phyloP scores from a whole-genome alignment of 2,329 filamentous ascomycete species.

The Elsinoe fawcettii region DNA sequence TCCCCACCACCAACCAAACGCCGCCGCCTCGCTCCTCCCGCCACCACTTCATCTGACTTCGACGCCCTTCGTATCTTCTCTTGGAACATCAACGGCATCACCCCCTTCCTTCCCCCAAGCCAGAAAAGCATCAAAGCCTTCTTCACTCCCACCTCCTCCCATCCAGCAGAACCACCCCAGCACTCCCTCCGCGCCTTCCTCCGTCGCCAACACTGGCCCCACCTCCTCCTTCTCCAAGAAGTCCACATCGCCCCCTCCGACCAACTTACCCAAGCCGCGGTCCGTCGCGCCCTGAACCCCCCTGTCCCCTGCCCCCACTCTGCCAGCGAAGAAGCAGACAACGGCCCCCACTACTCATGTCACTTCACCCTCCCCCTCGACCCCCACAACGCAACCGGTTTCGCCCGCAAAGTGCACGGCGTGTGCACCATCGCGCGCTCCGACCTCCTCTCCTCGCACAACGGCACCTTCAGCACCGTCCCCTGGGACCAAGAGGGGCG shows the following conservation, averaged over 20 bases:
- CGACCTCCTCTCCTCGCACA: constrained; percentile 32
- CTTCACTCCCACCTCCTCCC: constrained; percentile 23
- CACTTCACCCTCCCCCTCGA: constrained; percentile 44
- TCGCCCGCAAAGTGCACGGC: constrained; percentile 46
- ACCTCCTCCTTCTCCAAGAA: constrained; percentile 43
- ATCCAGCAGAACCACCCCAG: background rate
- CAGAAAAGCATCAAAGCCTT: constrained; percentile 36
- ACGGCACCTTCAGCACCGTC: constrained; percentile 33
- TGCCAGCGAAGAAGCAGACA: background rate
- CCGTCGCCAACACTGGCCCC: constrained; percentile 38
- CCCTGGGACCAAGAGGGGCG: constrained; percentile 48
- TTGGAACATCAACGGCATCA: constrained; percentile 45
- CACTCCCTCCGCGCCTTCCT: constrained; percentile 37
- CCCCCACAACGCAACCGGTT: constrained; percentile 43
- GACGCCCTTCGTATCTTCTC: constrained; percentile 33
- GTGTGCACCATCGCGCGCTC: constrained; percentile 43
- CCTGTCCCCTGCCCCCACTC: no score
- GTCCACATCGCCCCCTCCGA: constrained; percentile 41
- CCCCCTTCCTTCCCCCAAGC: constrained; percentile 30
- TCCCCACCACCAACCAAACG: constrained; percentile 30
- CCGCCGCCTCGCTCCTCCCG: constrained; percentile 13
- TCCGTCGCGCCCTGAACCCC: constrained; percentile 33
- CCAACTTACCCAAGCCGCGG: constrained; percentile 31
- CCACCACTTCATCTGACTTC: background rate
- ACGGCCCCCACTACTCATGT: constrained; percentile 34